These are phyloP conservation scores for Rhodomyrtus psidioides DNA, from an alignment of 441 rosid genomes.

Conservation along the genomic window DNA sequence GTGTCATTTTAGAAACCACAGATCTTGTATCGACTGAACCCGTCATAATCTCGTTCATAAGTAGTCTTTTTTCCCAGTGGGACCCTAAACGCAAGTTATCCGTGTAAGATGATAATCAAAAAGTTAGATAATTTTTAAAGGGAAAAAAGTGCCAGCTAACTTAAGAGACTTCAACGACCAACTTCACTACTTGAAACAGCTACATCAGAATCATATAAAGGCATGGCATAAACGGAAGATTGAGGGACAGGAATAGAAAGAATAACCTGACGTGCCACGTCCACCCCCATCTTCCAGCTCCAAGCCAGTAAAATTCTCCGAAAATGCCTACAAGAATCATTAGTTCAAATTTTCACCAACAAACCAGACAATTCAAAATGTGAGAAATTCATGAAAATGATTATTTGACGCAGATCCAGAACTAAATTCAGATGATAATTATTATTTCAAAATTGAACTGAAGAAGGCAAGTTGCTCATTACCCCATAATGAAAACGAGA, in stretches of 20 bases:
- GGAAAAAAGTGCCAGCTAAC: not conserved
- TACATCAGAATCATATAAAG: not conserved
- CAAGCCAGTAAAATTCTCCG: slow-evolving; percentile 89
- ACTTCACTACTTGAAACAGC: not conserved
- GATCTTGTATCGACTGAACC: slow-evolving; percentile 99
- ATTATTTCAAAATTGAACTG: not conserved
- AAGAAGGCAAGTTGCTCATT: slow-evolving; percentile 6
- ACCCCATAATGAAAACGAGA: slow-evolving; percentile 97
- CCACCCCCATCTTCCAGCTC: slow-evolving; percentile 99
- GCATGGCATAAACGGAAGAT: not conserved
- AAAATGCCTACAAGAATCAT: slow-evolving; percentile 69
- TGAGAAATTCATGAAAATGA: not conserved
- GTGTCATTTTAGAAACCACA: slow-evolving; percentile 96
- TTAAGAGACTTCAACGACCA: not conserved
- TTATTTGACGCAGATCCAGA: not conserved
- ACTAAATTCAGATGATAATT: not conserved
- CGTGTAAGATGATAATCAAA: not conserved
- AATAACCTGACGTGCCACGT: slow-evolving; percentile 91
- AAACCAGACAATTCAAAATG: not conserved
- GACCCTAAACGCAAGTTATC: slow-evolving; percentile 49
- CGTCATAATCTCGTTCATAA: slow-evolving; percentile 99
- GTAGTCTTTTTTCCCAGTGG: slow-evolving; percentile 98
- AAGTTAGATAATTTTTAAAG: not conserved
- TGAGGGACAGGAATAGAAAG: not conserved
- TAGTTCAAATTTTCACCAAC: not conserved